These are phyloP conservation scores for Saccharomycopsis fibuligera DNA, from an alignment of 805 yeast species.

Conservation along the genomic window DNA sequence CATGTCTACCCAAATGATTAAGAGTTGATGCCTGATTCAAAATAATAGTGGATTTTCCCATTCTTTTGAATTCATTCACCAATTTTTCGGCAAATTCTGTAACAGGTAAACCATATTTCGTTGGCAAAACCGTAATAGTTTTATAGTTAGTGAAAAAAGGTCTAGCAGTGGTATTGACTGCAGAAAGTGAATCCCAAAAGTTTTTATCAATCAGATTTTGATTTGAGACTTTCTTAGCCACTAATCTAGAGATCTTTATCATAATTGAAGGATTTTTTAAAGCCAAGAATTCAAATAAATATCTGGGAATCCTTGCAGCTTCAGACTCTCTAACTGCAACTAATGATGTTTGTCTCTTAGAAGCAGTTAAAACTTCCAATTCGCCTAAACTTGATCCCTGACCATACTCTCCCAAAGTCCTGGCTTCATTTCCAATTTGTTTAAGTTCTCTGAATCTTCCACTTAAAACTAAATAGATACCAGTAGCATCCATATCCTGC, in stretches of 20 bases:
- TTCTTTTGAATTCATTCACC: constrained; percentile 61
- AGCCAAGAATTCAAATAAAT: constrained; percentile 79
- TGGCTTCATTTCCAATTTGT: constrained; percentile 19
- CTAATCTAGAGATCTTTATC: constrained; percentile 82
- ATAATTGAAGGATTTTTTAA: constrained; percentile 82
- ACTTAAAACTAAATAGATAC: constrained; percentile 81
- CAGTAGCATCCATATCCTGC: constrained; percentile 85
- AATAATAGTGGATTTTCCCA: constrained; percentile 68
- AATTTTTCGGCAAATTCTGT: constrained; percentile 74
- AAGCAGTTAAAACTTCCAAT: constrained; percentile 83
- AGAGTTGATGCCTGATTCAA: constrained; percentile 80
- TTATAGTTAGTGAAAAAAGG: constrained; percentile 41
- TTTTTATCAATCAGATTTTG: constrained; percentile 7
- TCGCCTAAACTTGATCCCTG: constrained; percentile 95
- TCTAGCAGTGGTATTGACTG: constrained; percentile 22
- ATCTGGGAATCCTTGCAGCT: constrained; percentile 85
- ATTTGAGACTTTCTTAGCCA: constrained; percentile 52
- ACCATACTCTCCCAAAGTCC: constrained; percentile 66
- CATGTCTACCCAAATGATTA: constrained; percentile 80
- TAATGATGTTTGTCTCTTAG: constrained; percentile 59
- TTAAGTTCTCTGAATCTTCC: constrained; percentile 73
- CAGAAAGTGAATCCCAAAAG: constrained; percentile 7
- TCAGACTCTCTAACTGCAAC: constrained; percentile 92
- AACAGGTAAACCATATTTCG: constrained; percentile 77
- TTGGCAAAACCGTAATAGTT: constrained; percentile 81